Evolutionary conservation across 495 filamentous ascomycete species (phyloP).

Genomic region (Tetracladium marchalianum): DNA sequence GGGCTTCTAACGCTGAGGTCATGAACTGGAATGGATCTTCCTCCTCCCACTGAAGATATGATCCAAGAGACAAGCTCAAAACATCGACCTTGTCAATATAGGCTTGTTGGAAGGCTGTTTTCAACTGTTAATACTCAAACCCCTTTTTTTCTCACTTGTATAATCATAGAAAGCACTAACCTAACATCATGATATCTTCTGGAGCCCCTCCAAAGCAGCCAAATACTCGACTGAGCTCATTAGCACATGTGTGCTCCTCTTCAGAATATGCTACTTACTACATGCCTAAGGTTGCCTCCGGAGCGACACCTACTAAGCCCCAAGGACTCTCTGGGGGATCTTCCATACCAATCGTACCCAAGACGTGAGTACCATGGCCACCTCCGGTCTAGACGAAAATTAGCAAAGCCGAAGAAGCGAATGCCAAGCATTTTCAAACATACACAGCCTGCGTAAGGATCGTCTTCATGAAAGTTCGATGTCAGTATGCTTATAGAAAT

Average conservation of each 20-base stretch:
- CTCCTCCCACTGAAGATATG: no score
- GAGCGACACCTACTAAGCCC: slow-evolving; percentile 38
- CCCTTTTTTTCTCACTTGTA: no score
- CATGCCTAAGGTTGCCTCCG: slow-evolving; percentile 34
- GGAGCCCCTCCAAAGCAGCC: slow-evolving; percentile 12
- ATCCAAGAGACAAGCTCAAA: slow-evolving; percentile 31
- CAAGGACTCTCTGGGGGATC: not conserved
- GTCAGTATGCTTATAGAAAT: no score
- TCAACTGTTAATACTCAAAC: no score
- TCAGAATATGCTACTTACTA: slow-evolving; percentile 24
- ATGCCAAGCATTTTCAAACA: no score
- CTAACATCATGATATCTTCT: slow-evolving; percentile 23
- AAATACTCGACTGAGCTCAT: slow-evolving; percentile 19
- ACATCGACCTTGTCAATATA: slow-evolving; percentile 33
- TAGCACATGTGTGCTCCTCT: no score
- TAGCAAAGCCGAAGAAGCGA: no score
- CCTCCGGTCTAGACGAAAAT: not conserved
- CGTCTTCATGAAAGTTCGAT: no score
- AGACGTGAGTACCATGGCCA: slow-evolving; percentile 39
- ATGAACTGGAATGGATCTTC: no score
- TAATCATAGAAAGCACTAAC: no score
- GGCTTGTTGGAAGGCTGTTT: slow-evolving; percentile 27
- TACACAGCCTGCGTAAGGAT: no score
- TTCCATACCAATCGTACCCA: slow-evolving; percentile 39
- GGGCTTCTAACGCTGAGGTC: no score